These are phyloP conservation scores for Clonostachys chloroleuca DNA, from an alignment of 2,329 filamentous ascomycete species.

Conservation along the genomic window DNA sequence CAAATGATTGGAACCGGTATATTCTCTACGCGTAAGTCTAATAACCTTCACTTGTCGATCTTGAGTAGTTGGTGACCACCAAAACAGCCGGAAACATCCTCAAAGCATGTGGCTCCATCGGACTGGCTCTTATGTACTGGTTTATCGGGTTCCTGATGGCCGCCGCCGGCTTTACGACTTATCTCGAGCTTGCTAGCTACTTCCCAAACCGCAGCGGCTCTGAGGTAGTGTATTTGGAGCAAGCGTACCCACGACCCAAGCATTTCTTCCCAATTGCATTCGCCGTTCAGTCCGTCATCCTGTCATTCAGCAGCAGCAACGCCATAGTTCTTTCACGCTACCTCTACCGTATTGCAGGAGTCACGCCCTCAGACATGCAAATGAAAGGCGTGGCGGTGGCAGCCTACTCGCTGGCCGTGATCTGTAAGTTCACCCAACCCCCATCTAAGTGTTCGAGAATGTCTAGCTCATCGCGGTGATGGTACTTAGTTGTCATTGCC, in stretches of 20 bases:
- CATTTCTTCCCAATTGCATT: slow-evolving; percentile 62
- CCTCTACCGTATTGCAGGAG: slow-evolving; percentile 51
- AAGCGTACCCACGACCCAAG: slow-evolving; percentile 59
- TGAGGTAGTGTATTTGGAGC: slow-evolving; percentile 65
- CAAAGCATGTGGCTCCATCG: slow-evolving; percentile 54
- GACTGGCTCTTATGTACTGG: slow-evolving; percentile 61
- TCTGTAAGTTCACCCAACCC: slow-evolving; percentile 33
- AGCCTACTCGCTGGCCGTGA: slow-evolving; percentile 53
- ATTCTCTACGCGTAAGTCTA: slow-evolving; percentile 56
- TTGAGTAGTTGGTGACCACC: not conserved
- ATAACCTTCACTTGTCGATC: not conserved
- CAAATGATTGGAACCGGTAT: slow-evolving; percentile 62
- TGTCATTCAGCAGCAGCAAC: slow-evolving; percentile 65
- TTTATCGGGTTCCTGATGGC: slow-evolving; percentile 57
- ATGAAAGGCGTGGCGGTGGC: slow-evolving; percentile 63
- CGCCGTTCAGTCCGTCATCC: slow-evolving; percentile 56
- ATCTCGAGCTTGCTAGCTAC: slow-evolving; percentile 60
- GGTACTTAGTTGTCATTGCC: slow-evolving; percentile 30
- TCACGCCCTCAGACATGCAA: slow-evolving; percentile 53
- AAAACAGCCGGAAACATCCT: slow-evolving; percentile 52
- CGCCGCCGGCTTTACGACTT: slow-evolving; percentile 48
- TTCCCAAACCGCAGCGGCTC: slow-evolving; percentile 63
- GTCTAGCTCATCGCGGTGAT: not conserved
- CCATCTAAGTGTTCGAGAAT: not conserved
- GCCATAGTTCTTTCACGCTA: slow-evolving; percentile 61